A percentile compares a stretch with the other conserved stretches of the same genome.
phyloP scores from a whole-genome alignment of 1,284 basidiomycete species.

The Trichosporon asahii region DNA sequence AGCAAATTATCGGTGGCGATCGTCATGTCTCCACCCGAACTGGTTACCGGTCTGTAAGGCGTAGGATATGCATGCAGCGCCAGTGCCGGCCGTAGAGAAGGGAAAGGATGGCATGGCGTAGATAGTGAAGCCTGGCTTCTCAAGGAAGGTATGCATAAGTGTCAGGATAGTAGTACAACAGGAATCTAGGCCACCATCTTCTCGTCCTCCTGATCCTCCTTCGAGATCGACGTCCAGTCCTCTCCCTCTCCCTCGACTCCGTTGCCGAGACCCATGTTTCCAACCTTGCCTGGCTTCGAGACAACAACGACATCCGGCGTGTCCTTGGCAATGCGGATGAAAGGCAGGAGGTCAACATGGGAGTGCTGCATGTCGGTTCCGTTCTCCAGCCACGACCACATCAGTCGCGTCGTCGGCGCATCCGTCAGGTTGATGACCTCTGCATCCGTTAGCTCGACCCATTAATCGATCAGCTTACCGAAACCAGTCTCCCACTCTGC shows the following conservation, averaged over 20 bases:
- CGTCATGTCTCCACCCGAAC: background rate
- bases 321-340: conserved; percentile 36
- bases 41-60: background rate
- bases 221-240: conserved; percentile 18
- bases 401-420: conserved; percentile 64
- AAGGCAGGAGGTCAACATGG: conserved; percentile 62
- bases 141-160: background rate
- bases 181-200: conserved; percentile 16
- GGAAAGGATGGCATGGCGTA: too few species aligned
- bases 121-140: too few species aligned
- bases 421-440: conserved; percentile 84
- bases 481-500: conserved; percentile 78
- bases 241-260: conserved; percentile 26
- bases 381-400: conserved; percentile 72
- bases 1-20: conserved; percentile 11
- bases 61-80: background rate
- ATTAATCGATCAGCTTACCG: conserved; percentile 67
- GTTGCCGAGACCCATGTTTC: conserved; percentile 37
- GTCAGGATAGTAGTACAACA: conserved; percentile 15
- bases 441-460: conserved; percentile 48
- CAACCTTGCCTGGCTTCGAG: conserved; percentile 30
- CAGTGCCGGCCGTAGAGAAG: too few species aligned
- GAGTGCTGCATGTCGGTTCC: conserved; percentile 57
- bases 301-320: conserved; percentile 33
- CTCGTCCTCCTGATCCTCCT: conserved; percentile 11